Base-by-base conservation (phyloP, 164 flowering plant species). In the Magnolia sinica region DNA sequence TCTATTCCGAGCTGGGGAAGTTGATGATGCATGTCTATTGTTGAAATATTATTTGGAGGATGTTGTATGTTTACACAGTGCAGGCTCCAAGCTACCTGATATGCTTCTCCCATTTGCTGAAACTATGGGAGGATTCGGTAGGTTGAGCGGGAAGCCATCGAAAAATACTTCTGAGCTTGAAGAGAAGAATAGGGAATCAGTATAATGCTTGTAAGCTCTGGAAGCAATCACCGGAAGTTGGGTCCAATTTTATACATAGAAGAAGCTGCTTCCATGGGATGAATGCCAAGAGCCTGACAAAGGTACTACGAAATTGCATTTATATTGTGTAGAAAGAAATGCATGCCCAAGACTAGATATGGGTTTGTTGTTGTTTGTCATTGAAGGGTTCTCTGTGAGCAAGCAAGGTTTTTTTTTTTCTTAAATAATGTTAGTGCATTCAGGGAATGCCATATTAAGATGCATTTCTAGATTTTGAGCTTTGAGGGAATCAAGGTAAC, bases 1-100 rank as follows among this genome's bases (percentile, higher is more conserved):
- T 64, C 76, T 79, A 73, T 37, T 20, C 22, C 64, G 8, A 64
- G 71, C 70, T 80, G 75, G 71, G 71, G 78, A 71, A 65, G 23
- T 65, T 19, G 79, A 50, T 61, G 79, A 76, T 70, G 72, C 74
- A 8, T 70, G 77, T 68, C 71, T 50, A 68, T 74, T 76, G 49
- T 66, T 73, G 71, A 66, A 77, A 52, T 67, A 22, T 23, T 64
- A 29, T 75, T 63, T 71, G 24, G 79, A 74, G 71, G 74, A 73
- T 66, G 29, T 52, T 73, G 58, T 50, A 65, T 37, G 63, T 76
- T 4, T 73, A 19, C 81, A 73, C 58, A 20, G 27, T 49, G 13
- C 70, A 24, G 16, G 37, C 19, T 68, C 37, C 19, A 14, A 68
- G 61, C 61, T 55, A 3, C 18, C 13, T 55, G 61, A 55, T 55